phyloP scores from a whole-genome alignment of 371 early-diverging fungal species.

The Mortierella sp. region DNA sequence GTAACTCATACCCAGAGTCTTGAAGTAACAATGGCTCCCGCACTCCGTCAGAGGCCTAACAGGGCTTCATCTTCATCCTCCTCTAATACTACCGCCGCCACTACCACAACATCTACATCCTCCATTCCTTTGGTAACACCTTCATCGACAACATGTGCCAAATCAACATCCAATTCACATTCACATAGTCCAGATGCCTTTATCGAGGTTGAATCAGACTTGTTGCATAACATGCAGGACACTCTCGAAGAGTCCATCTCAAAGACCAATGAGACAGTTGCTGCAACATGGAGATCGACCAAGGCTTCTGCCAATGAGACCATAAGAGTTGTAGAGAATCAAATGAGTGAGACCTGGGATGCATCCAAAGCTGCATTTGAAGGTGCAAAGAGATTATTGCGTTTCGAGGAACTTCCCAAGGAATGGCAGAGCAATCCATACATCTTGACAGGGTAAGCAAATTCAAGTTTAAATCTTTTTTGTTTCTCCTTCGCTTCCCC shows the following conservation, averaged over 20 bases:
- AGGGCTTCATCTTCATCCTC: conserved; percentile 31
- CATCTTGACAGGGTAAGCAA: conserved; percentile 59
- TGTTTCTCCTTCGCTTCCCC: conserved; percentile 1
- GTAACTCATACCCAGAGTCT: conserved; percentile 5
- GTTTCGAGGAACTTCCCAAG: conserved; percentile 72
- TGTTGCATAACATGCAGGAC: conserved; percentile 54
- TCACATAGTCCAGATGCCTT: conserved; percentile 34
- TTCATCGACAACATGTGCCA: conserved; percentile 2
- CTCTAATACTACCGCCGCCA: conserved; percentile 14
- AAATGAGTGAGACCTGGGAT: conserved; percentile 67
- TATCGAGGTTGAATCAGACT: conserved; percentile 54
- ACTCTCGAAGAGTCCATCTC: conserved; percentile 43
- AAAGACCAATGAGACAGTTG: conserved; percentile 54
- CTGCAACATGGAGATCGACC: conserved; percentile 57
- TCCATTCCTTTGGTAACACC: conserved; percentile 12
- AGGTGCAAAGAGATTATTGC: conserved; percentile 69
- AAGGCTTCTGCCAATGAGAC: conserved; percentile 55
- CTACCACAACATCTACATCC: conserved; percentile 15
- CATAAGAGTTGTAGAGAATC: conserved; percentile 46
- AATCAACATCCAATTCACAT: conserved; percentile 13
- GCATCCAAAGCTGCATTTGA: conserved; percentile 70
- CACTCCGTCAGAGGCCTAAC: conserved; percentile 43
- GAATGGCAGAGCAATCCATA: conserved; percentile 79
- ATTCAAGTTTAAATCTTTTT: background rate
- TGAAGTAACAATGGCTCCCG: conserved; percentile 27